These are phyloP conservation scores for Xerocomellus chrysenteron DNA, from an alignment of 768 basidiomycete species.

Conservation along the genomic window DNA sequence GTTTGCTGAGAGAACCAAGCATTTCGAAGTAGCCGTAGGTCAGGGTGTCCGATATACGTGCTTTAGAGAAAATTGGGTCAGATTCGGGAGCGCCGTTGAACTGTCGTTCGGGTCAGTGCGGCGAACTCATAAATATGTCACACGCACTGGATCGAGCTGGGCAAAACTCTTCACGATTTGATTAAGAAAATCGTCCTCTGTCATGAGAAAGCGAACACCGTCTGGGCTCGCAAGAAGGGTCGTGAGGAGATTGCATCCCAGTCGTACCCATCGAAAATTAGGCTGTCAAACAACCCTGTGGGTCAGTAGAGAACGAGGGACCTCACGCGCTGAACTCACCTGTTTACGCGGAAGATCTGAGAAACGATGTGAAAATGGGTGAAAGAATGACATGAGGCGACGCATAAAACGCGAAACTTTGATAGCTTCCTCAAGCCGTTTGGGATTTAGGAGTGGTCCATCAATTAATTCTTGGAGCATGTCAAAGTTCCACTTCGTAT, in stretches of 20 bases:
- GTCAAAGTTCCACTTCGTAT: conserved; percentile 91
- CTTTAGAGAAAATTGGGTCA: conserved; percentile 83
- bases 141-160: conserved; percentile 85
- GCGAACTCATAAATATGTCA: not conserved
- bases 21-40: conserved; percentile 95
- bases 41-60: conserved; percentile 76
- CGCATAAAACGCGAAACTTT: conserved; percentile 85
- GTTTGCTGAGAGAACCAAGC: conserved; percentile 87
- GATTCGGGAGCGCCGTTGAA: conserved; percentile 70
- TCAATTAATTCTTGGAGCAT: conserved; percentile 85
- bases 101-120: conserved; percentile 35
- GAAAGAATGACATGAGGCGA: conserved; percentile 90
- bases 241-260: conserved; percentile 80
- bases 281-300: conserved; percentile 40
- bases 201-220: conserved; percentile 74
- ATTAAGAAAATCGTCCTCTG: conserved; percentile 80
- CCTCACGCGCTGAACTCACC: conserved; percentile 35
- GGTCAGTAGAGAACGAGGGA: conserved; percentile 1
- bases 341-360: conserved; percentile 74
- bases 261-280: conserved; percentile 80
- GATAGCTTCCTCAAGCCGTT: conserved; percentile 92
- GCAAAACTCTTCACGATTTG: conserved; percentile 87
- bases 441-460: conserved; percentile 87
- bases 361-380: conserved; percentile 87
- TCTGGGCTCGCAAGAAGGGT: conserved; percentile 83